phyloP scores from a whole-genome alignment of 345 rosid genomes.

The Excoecaria cochinchinensis region DNA sequence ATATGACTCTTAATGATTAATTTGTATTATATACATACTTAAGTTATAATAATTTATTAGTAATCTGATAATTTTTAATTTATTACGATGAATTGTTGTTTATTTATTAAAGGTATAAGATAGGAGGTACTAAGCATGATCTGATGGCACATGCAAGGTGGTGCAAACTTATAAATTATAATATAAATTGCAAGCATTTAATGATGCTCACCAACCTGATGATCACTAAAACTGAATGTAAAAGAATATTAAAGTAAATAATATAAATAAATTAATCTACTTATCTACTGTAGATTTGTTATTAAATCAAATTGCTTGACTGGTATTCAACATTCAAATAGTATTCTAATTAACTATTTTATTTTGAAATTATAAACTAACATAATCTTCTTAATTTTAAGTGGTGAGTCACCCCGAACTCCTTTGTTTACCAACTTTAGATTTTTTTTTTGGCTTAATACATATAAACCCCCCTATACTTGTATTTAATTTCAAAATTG shows the following conservation, averaged over 20 bases:
- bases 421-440: conserved; percentile 19
- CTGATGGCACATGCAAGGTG: neutral
- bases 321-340: conserved; percentile 25
- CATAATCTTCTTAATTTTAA: neutral
- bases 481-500: too few species aligned
- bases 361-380: neutral
- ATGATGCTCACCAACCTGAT: neutral
- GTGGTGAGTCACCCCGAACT: conserved; percentile 21
- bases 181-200: neutral
- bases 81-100: neutral
- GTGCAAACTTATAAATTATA: neutral
- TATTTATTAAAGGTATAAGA: neutral
- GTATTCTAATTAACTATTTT: neutral
- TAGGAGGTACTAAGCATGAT: neutral
- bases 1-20: too few species aligned
- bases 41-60: too few species aligned
- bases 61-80: too few species aligned
- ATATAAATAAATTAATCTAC: neutral
- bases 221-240: neutral
- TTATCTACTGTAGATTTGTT: neutral
- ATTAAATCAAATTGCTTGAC: conserved; percentile 25
- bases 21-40: too few species aligned
- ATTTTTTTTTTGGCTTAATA: conserved; percentile 15
- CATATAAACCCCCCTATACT: too few species aligned
- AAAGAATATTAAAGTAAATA: neutral